These are phyloP conservation scores for Ogataea nakhonphanomensis DNA, from an alignment of 805 yeast species.

Conservation along the genomic window DNA sequence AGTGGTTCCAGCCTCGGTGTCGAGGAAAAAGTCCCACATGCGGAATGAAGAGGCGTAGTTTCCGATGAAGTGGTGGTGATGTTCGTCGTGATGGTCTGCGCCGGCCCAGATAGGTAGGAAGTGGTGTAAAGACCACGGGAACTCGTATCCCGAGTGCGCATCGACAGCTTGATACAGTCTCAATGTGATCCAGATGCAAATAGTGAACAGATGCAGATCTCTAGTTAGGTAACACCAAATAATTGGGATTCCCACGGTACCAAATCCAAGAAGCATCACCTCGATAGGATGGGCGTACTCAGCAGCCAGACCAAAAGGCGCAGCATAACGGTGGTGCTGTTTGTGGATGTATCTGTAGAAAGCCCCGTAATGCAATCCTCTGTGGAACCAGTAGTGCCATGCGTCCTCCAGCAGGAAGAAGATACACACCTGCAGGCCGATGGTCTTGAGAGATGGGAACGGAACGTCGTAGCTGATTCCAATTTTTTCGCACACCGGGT, in stretches of 20 bases:
- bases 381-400: constrained; percentile 97
- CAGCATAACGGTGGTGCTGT: constrained; percentile 97
- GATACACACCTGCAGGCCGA: constrained; percentile 62
- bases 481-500: constrained; percentile 79
- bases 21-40: constrained; percentile 88
- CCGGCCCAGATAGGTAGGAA: constrained; percentile 97
- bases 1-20: constrained; percentile 87
- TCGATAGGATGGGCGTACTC: constrained; percentile 98
- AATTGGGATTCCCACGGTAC: constrained; percentile 95
- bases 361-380: constrained; percentile 81
- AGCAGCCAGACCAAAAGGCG: constrained; percentile 96
- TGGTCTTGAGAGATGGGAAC: constrained; percentile 65
- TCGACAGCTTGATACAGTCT: constrained; percentile 96
- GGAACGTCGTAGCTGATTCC: constrained; percentile 82
- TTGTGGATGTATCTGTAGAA: constrained; percentile 93
- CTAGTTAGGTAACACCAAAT: constrained; percentile 73
- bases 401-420: constrained; percentile 87
- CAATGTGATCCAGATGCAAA: constrained; percentile 80
- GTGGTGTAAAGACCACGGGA: constrained; percentile 94
- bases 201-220: constrained; percentile 83
- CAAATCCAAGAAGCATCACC: constrained; percentile 85
- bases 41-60: constrained; percentile 93
- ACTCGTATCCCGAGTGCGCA: constrained; percentile 96
- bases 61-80: constrained; percentile 93
- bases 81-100: constrained; percentile 97